A percentile compares a stretch with the other conserved stretches of the same genome.
phyloP scores from a whole-genome alignment of 169 alveolate genomes.

The Perkinsus chesapeaki region DNA sequence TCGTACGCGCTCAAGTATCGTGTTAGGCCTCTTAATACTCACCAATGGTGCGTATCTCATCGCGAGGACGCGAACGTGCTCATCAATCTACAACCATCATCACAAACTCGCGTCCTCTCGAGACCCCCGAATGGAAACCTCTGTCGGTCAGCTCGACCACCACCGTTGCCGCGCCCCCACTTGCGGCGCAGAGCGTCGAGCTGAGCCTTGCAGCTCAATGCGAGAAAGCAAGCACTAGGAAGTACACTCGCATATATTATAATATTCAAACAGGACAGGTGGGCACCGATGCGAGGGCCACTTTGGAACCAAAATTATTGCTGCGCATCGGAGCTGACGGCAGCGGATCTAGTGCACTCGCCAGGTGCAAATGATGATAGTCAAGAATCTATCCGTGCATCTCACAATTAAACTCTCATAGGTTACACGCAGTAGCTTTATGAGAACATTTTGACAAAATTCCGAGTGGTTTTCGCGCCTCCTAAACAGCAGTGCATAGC shows the following conservation, averaged over 20 bases:
- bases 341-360: too few species aligned
- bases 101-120: background rate
- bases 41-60: background rate
- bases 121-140: background rate
- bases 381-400: too few species aligned
- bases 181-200: background rate
- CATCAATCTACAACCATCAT: background rate
- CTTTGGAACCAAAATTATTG: too few species aligned
- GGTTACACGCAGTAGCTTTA: too few species aligned
- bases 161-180: background rate
- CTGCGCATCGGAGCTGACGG: too few species aligned
- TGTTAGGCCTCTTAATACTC: background rate
- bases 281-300: too few species aligned
- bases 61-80: too few species aligned
- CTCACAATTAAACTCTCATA: background rate
- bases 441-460: too few species aligned
- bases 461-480: too few species aligned
- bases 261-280: background rate
- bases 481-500: too few species aligned
- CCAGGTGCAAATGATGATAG: too few species aligned
- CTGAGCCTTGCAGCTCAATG: background rate
- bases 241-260: background rate
- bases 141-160: background rate
- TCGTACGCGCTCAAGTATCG: background rate
- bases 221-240: background rate